These are phyloP conservation scores for Lepidium aucheri DNA, from an alignment of 345 rosid genomes.

Conservation along the genomic window DNA sequence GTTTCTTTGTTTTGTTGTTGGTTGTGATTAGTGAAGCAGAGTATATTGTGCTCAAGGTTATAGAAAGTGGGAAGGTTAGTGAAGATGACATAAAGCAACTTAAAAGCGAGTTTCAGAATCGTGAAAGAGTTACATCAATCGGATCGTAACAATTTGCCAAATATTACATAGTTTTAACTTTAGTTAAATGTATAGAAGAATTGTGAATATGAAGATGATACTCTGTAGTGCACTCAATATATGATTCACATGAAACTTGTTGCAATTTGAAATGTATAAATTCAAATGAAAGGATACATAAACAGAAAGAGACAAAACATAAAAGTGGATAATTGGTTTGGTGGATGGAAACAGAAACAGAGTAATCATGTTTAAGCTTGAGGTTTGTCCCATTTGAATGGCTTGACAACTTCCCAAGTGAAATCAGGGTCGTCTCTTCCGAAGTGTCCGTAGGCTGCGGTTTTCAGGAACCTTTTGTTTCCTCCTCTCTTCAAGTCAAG, in stretches of 20 bases:
- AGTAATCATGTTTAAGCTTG: conserved; percentile 5
- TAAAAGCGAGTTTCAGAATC: conserved; percentile 55
- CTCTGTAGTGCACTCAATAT: neutral
- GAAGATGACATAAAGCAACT: conserved; percentile 54
- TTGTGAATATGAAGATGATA: neutral
- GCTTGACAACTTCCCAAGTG: conserved; percentile 31
- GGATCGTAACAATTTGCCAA: conserved; percentile 49
- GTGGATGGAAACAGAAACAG: neutral
- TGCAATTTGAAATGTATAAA: neutral
- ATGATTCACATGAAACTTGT: neutral
- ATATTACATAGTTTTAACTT: conserved; percentile 46
- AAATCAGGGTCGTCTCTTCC: conserved; percentile 32
- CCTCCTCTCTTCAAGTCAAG: conserved; percentile 28
- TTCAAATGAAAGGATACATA: neutral
- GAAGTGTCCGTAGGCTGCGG: conserved; percentile 27
- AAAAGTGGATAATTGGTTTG: neutral
- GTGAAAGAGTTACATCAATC: neutral
- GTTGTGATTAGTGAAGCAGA: conserved; percentile 49
- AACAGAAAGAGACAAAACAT: neutral
- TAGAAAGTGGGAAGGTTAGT: conserved; percentile 58
- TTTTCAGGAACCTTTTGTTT: conserved; percentile 25
- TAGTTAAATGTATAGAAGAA: conserved; percentile 11
- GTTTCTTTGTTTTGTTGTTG: neutral
- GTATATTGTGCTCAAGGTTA: conserved; percentile 63
- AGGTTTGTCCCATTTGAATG: conserved; percentile 28